Conservation (phyloP, 169 alveolate genomes). For the Perkinsus olseni region DNA sequence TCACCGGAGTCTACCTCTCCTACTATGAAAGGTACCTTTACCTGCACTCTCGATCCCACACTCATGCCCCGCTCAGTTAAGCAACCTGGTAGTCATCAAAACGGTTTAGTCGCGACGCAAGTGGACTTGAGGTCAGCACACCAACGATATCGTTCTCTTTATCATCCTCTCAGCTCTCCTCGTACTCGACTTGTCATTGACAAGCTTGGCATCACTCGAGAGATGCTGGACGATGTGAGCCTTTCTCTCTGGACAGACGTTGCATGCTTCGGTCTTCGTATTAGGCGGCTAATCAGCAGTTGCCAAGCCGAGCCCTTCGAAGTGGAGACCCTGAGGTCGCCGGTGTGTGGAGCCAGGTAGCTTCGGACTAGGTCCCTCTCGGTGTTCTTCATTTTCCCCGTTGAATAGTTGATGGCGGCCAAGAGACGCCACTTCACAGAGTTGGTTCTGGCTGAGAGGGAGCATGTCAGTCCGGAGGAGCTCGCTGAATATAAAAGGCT, state of each 20-base stretch:
- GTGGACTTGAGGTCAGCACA: background rate
- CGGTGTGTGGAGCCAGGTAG: background rate
- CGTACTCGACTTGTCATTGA: background rate
- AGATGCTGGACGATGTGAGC: background rate
- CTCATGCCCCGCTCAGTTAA: background rate
- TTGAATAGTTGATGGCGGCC: background rate
- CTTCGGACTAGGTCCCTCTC: background rate
- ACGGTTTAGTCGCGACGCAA: background rate
- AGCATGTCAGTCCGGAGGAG: background rate
- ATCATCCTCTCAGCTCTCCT: background rate
- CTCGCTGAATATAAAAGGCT: background rate
- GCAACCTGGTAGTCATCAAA: background rate
- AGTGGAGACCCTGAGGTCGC: background rate
- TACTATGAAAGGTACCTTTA: background rate
- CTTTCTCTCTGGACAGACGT: background rate
- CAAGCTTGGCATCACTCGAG: background rate
- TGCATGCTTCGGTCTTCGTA: background rate
- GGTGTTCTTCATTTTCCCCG: background rate
- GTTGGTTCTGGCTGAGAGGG: background rate
- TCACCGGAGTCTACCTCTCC: background rate
- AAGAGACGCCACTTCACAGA: background rate
- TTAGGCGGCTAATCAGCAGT: background rate
- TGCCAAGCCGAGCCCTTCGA: background rate
- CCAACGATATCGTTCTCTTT: background rate
- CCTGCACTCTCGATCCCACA: background rate